Percentiles rank a stretch among this genome's conserved stretches.
Conservation (phyloP, 805 yeast species). For the Pichia scutulata region DNA sequence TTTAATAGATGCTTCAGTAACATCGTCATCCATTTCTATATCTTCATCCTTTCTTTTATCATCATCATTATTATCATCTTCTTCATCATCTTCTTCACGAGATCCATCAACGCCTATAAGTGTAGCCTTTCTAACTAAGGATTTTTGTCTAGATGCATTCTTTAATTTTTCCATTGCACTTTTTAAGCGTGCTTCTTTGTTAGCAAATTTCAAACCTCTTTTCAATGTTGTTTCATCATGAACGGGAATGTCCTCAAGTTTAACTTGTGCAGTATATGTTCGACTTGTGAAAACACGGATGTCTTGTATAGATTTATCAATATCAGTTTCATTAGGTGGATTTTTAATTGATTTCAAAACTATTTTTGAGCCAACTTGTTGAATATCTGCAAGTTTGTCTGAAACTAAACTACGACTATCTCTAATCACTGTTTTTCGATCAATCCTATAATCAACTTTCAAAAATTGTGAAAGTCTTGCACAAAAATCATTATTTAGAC, state of each 20-base stretch:
- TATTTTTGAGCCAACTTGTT: constrained; percentile 6
- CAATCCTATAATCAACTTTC: constrained; percentile 36
- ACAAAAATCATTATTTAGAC: constrained; percentile 34
- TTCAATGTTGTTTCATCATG: constrained; percentile 4
- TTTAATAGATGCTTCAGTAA: not conserved
- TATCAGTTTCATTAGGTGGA: constrained; percentile 14
- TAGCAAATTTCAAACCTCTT: constrained; percentile 10
- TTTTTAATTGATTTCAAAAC: constrained; percentile 11
- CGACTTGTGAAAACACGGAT: not conserved
- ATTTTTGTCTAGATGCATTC: not conserved
- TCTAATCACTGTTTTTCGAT: constrained; percentile 44
- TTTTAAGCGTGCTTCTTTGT: constrained; percentile 9
- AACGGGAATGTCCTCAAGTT: constrained; percentile 6
- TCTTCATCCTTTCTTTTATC: not conserved
- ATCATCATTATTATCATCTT: not conserved
- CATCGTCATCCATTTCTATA: not conserved
- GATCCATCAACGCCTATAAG: not conserved
- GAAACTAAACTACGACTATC: constrained; percentile 33
- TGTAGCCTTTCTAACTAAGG: not conserved
- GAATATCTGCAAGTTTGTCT: constrained; percentile 20
- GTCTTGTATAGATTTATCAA: constrained; percentile 3
- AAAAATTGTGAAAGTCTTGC: constrained; percentile 34
- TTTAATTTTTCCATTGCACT: constrained; percentile 4
- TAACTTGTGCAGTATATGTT: constrained; percentile 7
- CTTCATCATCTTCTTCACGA: not conserved